Conservation (phyloP, 2,329 filamentous ascomycete species). For the Trichoderma lentiforme region DNA sequence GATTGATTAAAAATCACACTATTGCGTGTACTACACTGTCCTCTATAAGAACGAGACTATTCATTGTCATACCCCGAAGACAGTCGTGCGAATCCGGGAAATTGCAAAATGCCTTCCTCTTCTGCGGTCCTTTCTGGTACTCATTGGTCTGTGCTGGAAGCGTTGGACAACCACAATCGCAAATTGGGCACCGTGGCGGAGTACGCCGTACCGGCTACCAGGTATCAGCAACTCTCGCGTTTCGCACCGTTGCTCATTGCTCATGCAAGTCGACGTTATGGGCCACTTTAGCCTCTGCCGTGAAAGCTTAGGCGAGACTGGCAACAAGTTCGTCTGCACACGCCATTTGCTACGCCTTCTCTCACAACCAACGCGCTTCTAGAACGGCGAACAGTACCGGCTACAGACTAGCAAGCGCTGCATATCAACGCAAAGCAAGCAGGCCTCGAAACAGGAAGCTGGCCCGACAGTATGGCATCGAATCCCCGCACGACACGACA, state of each 20-base stretch:
- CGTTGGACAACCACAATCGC: not conserved
- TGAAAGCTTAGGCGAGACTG: not conserved
- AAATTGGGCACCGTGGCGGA: not conserved
- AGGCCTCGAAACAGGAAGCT: constrained; percentile 13
- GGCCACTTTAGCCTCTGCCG: not conserved
- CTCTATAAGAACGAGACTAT: not conserved
- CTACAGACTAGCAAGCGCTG: not conserved
- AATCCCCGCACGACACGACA: constrained; percentile 11
- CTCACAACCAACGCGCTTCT: not conserved
- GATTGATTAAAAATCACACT: not conserved
- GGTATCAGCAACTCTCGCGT: constrained; percentile 4
- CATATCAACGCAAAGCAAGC: not conserved
- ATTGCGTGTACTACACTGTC: not conserved
- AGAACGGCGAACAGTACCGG: not conserved
- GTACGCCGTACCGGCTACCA: constrained; percentile 10
- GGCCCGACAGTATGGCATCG: constrained; percentile 23
- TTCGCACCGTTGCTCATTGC: not conserved
- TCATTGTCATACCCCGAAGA: not conserved
- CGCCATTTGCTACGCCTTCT: not conserved
- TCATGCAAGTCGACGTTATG: not conserved
- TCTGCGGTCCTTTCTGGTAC: not conserved
- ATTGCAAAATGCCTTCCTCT: not conserved
- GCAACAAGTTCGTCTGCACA: not conserved
- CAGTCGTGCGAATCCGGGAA: not conserved
- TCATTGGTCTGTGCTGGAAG: not conserved